These are phyloP conservation scores for Dysphania ambrosioides DNA, from an alignment of 148 eudicot species.

Conservation along the genomic window DNA sequence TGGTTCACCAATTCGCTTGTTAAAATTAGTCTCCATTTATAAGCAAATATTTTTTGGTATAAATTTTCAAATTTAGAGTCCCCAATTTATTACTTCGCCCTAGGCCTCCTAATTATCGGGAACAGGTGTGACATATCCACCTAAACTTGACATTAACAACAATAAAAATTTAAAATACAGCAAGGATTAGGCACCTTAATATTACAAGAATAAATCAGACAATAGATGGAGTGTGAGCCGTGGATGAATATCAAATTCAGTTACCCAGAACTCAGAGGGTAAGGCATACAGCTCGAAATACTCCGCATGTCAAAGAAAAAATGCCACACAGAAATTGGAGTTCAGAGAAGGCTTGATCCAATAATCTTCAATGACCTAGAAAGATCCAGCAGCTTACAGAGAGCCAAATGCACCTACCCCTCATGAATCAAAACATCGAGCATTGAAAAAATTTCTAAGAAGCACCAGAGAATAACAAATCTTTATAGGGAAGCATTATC, in stretches of 20 bases:
- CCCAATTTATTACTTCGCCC: too few species aligned
- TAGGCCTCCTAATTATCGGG: too few species aligned
- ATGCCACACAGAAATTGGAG: neutral
- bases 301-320: conserved; percentile 2
- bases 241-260: too few species aligned
- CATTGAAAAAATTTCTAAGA: neutral
- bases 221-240: neutral
- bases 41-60: too few species aligned
- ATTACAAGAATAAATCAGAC: neutral
- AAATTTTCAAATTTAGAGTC: too few species aligned
- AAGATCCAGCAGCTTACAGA: neutral
- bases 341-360: neutral
- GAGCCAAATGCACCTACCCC: neutral
- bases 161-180: neutral
- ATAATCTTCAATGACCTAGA: neutral
- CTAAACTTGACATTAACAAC: neutral
- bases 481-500: neutral
- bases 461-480: neutral
- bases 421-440: neutral
- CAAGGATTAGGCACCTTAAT: neutral
- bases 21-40: too few species aligned
- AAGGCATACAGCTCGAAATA: neutral
- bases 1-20: too few species aligned
- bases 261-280: too few species aligned
- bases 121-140: too few species aligned